Percentiles rank a stretch among this genome's conserved stretches.
phyloP scores from a whole-genome alignment of 176 grass and related monocot species.

The Dendrocalamus sinicus region DNA sequence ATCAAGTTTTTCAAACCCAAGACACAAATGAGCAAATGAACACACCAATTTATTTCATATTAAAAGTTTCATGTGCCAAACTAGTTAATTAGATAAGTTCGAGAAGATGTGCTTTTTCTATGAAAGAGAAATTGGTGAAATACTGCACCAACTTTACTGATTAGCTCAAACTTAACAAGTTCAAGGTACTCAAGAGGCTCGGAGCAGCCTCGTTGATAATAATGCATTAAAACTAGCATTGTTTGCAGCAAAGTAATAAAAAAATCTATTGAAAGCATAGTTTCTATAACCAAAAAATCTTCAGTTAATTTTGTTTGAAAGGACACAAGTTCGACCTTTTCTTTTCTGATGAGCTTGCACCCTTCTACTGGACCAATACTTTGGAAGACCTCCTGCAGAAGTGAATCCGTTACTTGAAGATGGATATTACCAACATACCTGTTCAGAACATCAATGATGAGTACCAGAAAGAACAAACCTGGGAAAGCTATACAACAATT shows the following conservation, averaged over 20 bases:
- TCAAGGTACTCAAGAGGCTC: background rate
- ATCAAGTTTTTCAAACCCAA: constrained; percentile 12
- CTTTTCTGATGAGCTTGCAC: constrained; percentile 98
- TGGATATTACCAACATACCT: constrained; percentile 98
- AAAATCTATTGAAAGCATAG: background rate
- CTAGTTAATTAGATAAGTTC: constrained; percentile 6
- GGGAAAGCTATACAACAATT: background rate
- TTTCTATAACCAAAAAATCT: background rate
- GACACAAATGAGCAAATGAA: background rate
- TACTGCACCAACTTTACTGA: background rate
- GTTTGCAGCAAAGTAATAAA: constrained; percentile 8
- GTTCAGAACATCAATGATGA: constrained; percentile 30
- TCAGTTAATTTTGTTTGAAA: background rate
- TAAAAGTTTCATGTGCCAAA: background rate
- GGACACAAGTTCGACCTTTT: constrained; percentile 65
- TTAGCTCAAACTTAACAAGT: background rate
- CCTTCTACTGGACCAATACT: constrained; percentile 93
- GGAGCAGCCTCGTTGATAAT: background rate
- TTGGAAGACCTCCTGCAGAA: constrained; percentile 91
- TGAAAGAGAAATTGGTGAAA: background rate
- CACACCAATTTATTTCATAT: background rate
- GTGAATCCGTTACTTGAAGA: constrained; percentile 79
- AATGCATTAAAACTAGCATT: constrained; percentile 21
- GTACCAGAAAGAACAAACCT: background rate
- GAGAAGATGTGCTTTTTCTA: constrained; percentile 12